A percentile compares a stretch with the other conserved stretches of the same genome.
Conservation (phyloP, 805 yeast species). For the Cyberlindnera maritima region DNA sequence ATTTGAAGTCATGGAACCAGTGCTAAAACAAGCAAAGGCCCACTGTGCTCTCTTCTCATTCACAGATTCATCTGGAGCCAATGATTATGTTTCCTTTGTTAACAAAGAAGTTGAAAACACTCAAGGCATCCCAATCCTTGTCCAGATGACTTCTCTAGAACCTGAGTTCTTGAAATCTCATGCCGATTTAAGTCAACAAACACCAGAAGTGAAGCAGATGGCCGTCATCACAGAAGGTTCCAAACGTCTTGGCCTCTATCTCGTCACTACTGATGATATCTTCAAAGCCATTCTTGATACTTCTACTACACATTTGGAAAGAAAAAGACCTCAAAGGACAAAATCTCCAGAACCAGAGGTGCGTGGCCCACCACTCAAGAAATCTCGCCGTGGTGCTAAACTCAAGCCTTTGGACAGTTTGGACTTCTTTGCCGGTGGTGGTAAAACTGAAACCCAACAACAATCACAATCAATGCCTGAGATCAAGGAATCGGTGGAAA, state of each 20-base stretch:
- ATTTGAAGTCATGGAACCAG: slow-evolving; percentile 21
- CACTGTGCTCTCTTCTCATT: not conserved
- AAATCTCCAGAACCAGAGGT: not conserved
- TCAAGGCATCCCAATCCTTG: not conserved
- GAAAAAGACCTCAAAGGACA: slow-evolving; percentile 13
- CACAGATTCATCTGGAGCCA: not conserved
- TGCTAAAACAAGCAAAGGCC: slow-evolving; percentile 22
- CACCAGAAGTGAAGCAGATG: slow-evolving; percentile 1
- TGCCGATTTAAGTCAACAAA: not conserved
- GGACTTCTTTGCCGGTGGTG: slow-evolving; percentile 40
- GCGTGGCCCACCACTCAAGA: slow-evolving; percentile 13
- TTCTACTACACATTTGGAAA: slow-evolving; percentile 12
- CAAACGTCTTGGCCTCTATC: slow-evolving; percentile 17
- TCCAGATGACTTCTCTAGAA: slow-evolving; percentile 2
- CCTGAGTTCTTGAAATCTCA: slow-evolving; percentile 3
- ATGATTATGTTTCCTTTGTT: slow-evolving; percentile 6
- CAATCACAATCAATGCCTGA: not conserved
- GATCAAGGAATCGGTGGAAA: not conserved
- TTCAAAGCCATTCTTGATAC: slow-evolving; percentile 24
- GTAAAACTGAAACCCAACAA: slow-evolving; percentile 3
- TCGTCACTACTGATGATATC: slow-evolving; percentile 29
- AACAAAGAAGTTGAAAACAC: not conserved
- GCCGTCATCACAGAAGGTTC: slow-evolving; percentile 5
- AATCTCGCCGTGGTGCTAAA: slow-evolving; percentile 14
- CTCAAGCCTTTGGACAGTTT: slow-evolving; percentile 35